Evolutionary conservation across 768 basidiomycete species (phyloP), one percentile per base, ranked within the genome.

Genomic region (Favolaschia claudopus): DNA sequence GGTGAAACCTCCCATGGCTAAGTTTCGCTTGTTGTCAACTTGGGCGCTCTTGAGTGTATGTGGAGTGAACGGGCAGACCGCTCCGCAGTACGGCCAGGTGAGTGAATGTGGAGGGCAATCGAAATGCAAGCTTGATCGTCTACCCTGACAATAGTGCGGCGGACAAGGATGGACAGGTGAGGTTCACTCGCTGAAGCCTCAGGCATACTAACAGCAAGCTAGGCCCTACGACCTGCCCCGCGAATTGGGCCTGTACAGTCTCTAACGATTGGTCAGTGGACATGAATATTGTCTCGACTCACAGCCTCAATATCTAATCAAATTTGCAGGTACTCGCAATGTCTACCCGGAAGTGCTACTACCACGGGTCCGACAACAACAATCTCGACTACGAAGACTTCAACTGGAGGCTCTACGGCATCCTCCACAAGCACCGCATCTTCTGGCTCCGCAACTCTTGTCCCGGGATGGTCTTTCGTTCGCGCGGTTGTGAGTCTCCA

Each of bases 401-500:
- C 63, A 15, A 42, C 65, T 15, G 51, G 52, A 20, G 48, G 55
- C 19, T 44, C 61, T 3, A 50, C 62, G 5, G 48, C 62, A 6
- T 56, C 69, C 22, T 54, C 70, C 20, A 71, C 73, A 1, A 53
- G 66, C 27, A 69, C 69, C 6, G 74, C 78, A n/a, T 46, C 75
- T 9, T 70, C 71, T 17, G 74, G 72, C 5, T 69, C 77, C 15
- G 44, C 82, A 2, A 86, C 85, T 4, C 79, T 86, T 24, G 70
- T 71, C 7, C 69, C 84, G 13, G 79, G 80, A 7, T 78, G 82
- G 58, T 82, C 82, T 9, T 87, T 85, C 76, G 82, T 88, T 61
- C 82, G 84, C 56, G 81, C 84, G 9, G 84, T 84, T 20, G 83
- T 84, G 66, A 54, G 82, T 73, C 13, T 20, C 4, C 22, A 38